Conservation (phyloP, 345 rosid genomes). For the Eucalyptus cladocalyx region DNA sequence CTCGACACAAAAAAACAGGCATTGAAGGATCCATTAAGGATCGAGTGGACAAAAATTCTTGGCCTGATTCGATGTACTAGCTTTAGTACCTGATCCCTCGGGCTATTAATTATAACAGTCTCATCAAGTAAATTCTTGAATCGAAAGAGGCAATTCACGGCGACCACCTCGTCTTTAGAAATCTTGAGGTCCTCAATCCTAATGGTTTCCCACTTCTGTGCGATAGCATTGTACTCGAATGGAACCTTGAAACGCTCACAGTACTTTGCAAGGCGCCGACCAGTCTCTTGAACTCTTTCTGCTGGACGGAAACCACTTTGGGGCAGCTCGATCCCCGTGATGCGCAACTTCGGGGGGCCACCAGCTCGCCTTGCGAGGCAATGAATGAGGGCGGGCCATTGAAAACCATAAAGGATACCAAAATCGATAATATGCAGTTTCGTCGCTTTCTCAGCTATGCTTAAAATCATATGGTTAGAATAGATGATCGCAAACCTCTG, state of each 20-base stretch:
- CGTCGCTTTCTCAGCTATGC: constrained; percentile 7
- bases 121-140: constrained; percentile 27
- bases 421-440: constrained; percentile 32
- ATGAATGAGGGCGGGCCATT: constrained; percentile 33
- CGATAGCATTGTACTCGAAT: constrained; percentile 25
- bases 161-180: constrained; percentile 15
- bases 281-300: constrained; percentile 27
- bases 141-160: constrained; percentile 22
- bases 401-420: constrained; percentile 32
- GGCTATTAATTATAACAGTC: constrained; percentile 17
- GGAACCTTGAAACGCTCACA: constrained; percentile 27
- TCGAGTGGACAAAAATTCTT: constrained; percentile 5
- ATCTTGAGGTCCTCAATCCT: constrained; percentile 17
- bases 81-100: constrained; percentile 14
- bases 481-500: constrained; percentile 22
- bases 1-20: constrained; percentile 27
- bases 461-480: constrained; percentile 15
- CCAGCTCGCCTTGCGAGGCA: constrained; percentile 12
- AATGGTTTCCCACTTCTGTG: constrained; percentile 29
- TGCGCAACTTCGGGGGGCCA: constrained; percentile 31
- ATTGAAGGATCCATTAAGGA: constrained; percentile 19
- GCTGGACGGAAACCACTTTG: constrained; percentile 30
- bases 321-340: constrained; percentile 39
- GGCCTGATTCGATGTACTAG: constrained; percentile 22
- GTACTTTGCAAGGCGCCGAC: constrained; percentile 26